Evolutionary conservation across 176 grass and related monocot species (phyloP).

Genomic region (Ananas comosus): DNA sequence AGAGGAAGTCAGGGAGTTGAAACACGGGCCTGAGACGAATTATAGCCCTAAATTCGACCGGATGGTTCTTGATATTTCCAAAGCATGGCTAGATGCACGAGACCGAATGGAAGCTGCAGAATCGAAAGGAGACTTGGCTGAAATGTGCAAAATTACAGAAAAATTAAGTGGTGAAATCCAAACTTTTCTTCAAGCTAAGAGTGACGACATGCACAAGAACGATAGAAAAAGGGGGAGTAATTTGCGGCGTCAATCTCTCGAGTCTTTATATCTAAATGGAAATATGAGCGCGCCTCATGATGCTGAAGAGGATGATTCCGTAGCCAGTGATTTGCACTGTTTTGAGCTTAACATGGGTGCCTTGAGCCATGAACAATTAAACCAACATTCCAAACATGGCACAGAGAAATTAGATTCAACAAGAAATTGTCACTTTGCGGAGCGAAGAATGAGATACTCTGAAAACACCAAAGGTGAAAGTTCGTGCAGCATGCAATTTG

Average conservation of each 20-base stretch:
- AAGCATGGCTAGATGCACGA: conserved; percentile 94
- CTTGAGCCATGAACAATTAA: conserved; percentile 27
- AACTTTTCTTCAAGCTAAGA: conserved; percentile 53
- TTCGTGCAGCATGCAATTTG: conserved; percentile 22
- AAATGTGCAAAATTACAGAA: conserved; percentile 49
- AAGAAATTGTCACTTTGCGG: conserved; percentile 4
- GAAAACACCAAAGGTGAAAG: conserved; percentile 20
- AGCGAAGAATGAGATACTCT: conserved; percentile 45
- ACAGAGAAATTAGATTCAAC: conserved; percentile 36
- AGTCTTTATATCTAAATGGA: conserved; percentile 84
- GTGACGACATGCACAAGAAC: conserved; percentile 22
- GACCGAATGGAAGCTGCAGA: conserved; percentile 71
- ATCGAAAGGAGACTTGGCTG: conserved; percentile 30
- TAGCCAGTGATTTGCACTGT: conserved; percentile 75
- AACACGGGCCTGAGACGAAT: conserved; percentile 54
- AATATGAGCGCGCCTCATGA: conserved; percentile 62
- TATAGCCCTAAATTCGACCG: conserved; percentile 59
- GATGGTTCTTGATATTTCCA: conserved; percentile 64
- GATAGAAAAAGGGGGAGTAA: conserved; percentile 38
- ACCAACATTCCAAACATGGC: conserved; percentile 14
- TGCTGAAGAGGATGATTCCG: conserved; percentile 83
- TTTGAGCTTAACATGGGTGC: conserved; percentile 75
- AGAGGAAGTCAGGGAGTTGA: conserved; percentile 74
- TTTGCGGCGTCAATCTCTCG: conserved; percentile 72
- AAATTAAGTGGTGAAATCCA: conserved; percentile 65